Conservation (phyloP, 2,329 filamentous ascomycete species). For the Aspergillus ustus region DNA sequence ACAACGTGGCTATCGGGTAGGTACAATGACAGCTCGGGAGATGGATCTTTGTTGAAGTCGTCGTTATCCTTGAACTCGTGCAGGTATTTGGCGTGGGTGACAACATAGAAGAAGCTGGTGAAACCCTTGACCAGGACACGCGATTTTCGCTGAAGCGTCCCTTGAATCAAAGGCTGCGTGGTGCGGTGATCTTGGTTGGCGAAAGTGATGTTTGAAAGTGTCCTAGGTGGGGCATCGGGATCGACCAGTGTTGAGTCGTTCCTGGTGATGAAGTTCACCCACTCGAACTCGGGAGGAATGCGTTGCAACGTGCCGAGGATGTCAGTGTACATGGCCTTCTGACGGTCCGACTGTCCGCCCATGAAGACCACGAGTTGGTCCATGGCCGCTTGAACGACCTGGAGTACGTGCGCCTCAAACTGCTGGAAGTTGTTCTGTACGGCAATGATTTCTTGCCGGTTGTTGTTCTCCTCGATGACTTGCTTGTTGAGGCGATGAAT, state of each 20-base stretch:
- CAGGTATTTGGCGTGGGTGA: slow-evolving; percentile 84
- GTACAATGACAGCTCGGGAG: slow-evolving; percentile 86
- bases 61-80: slow-evolving; percentile 98
- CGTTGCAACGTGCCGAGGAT: slow-evolving; percentile 77
- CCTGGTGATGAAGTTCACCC: slow-evolving; percentile 79
- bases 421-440: slow-evolving; percentile 89
- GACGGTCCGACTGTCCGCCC: slow-evolving; percentile 79
- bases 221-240: slow-evolving; percentile 73
- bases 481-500: slow-evolving; percentile 86
- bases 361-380: slow-evolving; percentile 82
- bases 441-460: slow-evolving; percentile 84
- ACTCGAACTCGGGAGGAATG: slow-evolving; percentile 86
- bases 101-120: slow-evolving; percentile 82
- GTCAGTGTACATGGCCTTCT: slow-evolving; percentile 78
- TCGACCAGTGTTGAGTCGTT: slow-evolving; percentile 76
- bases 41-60: slow-evolving; percentile 59
- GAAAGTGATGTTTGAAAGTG: slow-evolving; percentile 75
- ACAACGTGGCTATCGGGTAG: slow-evolving; percentile 88
- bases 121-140: slow-evolving; percentile 82
- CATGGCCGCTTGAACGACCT: slow-evolving; percentile 80
- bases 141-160: slow-evolving; percentile 86
- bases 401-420: slow-evolving; percentile 85
- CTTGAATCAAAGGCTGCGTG: slow-evolving; percentile 84
- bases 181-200: slow-evolving; percentile 84
- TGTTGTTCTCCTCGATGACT: slow-evolving; percentile 93